Evolutionary conservation across 2,329 filamentous ascomycete species (phyloP).

Genomic region (Endothia cerciana): DNA sequence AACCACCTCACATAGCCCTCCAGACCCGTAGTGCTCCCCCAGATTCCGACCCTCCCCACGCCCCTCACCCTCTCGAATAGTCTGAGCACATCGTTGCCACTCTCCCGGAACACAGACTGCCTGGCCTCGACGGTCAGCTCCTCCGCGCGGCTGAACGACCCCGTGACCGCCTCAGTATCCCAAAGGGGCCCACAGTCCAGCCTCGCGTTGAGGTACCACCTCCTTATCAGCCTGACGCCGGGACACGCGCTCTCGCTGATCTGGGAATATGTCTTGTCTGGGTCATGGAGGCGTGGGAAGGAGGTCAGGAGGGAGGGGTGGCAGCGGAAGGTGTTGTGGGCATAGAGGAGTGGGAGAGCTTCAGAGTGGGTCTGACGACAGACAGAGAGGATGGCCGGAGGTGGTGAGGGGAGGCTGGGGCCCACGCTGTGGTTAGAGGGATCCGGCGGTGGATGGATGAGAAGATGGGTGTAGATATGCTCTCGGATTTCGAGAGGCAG

Average conservation of each 20-base stretch:
- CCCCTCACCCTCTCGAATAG: slow-evolving; percentile 49
- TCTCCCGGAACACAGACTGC: slow-evolving; percentile 46
- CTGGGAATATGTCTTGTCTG: slow-evolving; percentile 38
- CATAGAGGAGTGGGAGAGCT: slow-evolving; percentile 47
- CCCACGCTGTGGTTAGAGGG: not conserved
- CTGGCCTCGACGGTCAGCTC: slow-evolving; percentile 46
- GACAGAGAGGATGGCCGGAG: slow-evolving; percentile 46
- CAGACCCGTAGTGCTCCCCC: slow-evolving; percentile 46
- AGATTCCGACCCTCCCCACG: slow-evolving; percentile 41
- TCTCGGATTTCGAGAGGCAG: slow-evolving; percentile 52
- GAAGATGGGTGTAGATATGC: slow-evolving; percentile 50
- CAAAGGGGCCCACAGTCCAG: slow-evolving; percentile 46
- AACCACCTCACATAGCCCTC: slow-evolving; percentile 49
- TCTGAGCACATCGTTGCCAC: slow-evolving; percentile 41
- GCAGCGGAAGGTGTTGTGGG: slow-evolving; percentile 48
- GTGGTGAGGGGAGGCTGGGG: slow-evolving; percentile 28
- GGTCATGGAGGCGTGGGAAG: slow-evolving; percentile 45
- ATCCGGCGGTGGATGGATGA: slow-evolving; percentile 34
- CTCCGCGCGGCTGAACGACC: slow-evolving; percentile 43
- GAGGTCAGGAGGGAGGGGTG: slow-evolving; percentile 45
- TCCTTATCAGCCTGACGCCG: slow-evolving; percentile 40
- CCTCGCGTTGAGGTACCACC: slow-evolving; percentile 45
- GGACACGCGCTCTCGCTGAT: slow-evolving; percentile 32
- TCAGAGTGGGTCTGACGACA: slow-evolving; percentile 48
- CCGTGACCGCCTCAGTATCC: slow-evolving; percentile 36